phyloP scores from a whole-genome alignment of 768 basidiomycete species.

The Amyloporia xantha region DNA sequence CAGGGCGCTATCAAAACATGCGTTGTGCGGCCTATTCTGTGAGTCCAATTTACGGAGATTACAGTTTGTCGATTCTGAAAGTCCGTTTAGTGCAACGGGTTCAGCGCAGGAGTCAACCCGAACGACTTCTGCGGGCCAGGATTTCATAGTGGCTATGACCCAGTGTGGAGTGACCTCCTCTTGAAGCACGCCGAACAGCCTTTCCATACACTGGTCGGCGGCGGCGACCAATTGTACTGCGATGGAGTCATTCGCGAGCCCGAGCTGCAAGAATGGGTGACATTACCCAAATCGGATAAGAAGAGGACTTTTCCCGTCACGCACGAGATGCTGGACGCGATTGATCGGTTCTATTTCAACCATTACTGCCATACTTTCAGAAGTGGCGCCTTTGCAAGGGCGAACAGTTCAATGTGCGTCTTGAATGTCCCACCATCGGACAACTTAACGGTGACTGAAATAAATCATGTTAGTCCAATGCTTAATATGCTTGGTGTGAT shows the following conservation, averaged over 20 bases:
- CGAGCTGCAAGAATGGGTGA: conserved; percentile 83
- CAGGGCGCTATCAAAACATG: conserved; percentile 77
- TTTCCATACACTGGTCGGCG: conserved; percentile 89
- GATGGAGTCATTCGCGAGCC: conserved; percentile 80
- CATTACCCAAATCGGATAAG: conserved; percentile 44
- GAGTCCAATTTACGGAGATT: conserved; percentile 16
- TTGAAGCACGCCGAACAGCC: conserved; percentile 71
- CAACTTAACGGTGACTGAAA: conserved; percentile 40
- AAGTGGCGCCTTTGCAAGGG: conserved; percentile 83
- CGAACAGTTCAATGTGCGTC: conserved; percentile 84
- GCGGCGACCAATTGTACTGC: conserved; percentile 90
- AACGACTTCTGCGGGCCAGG: conserved; percentile 81
- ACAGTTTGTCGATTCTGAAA: conserved; percentile 1
- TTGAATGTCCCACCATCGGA: neutral
- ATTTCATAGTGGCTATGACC: conserved; percentile 78
- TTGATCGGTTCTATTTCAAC: conserved; percentile 87
- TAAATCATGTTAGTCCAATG: conserved; percentile 70
- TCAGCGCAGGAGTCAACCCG: conserved; percentile 83
- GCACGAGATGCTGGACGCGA: conserved; percentile 62
- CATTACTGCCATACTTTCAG: conserved; percentile 88
- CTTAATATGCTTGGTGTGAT: conserved; percentile 74
- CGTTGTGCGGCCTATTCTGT: conserved; percentile 88
- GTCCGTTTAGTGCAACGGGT: conserved; percentile 70
- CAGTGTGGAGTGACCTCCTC: conserved; percentile 92
- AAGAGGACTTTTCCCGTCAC: conserved; percentile 59